Evolutionary conservation across 2,329 filamentous ascomycete species (phyloP), one percentile per base, ranked within the genome.

Genomic region (Paecilomyces niveus): DNA sequence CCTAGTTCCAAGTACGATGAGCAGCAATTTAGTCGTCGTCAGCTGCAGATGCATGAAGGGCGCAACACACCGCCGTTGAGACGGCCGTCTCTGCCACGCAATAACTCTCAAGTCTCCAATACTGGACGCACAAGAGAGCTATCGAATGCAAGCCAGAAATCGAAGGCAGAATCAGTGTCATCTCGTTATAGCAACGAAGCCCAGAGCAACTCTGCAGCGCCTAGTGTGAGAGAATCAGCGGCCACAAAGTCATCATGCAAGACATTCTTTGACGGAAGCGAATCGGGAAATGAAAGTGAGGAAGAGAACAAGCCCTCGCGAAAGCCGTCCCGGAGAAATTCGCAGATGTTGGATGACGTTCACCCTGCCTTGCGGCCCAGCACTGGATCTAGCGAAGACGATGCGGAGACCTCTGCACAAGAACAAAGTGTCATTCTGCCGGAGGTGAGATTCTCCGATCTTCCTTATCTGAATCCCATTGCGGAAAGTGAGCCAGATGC

Each of bases 1-100:
- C 89, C 92, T 1, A 76, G 79, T 1, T 84, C 88, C 55, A 83
- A 86, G 7, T 96, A 94, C 65, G 90, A 96, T 67, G 92, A 97
- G 68, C 85, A 88, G 21, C 89, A 90, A 67, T 97, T 90, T 67
- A 84, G 89, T 4, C 88, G 95, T 68, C 85, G 91, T 52, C 89
- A 96, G 68, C 78, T 89, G 54, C 89, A 92, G 70, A 84, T 96
- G 71, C 89, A 93, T 62, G 84, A 89, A 67, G 89, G 87, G 29
- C 83, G 88, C 26, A 87, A 88, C 58, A 85, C 84, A 0, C 84
- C 87, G 33, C 72, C 77, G 56, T 66, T 59, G 59, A 70, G 63
- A n/a, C 68, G 67, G 29, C 66, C 70, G 11, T 68, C 70, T 31
- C 26, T 29, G 7, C 63, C 67, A 1, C 64, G 65, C n/a, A 63